A percentile compares a stretch with the other conserved stretches of the same genome.
Conservation (phyloP, 164 flowering plant genomes). For the Saururus chinensis region DNA sequence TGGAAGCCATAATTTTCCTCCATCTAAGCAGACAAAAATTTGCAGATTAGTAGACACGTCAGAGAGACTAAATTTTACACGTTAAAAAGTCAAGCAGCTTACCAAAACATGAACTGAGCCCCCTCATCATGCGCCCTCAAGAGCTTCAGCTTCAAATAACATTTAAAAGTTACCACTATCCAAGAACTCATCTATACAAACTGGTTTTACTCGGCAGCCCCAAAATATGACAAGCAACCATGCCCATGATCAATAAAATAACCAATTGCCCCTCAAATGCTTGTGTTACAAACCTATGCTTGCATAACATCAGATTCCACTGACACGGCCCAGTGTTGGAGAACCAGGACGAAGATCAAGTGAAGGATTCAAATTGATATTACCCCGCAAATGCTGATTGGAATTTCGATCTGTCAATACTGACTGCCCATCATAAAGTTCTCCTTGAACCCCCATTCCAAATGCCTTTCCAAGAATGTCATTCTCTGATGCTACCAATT, state of each 20-base stretch:
- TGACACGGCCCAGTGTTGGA: slow-evolving; percentile 28
- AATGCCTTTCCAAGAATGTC: slow-evolving; percentile 39
- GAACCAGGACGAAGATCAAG: slow-evolving; percentile 44
- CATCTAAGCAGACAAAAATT: slow-evolving; percentile 6
- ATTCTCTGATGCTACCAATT: slow-evolving; percentile 33
- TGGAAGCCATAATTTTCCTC: slow-evolving; percentile 11
- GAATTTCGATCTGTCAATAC: slow-evolving; percentile 70
- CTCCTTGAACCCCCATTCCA: slow-evolving; percentile 32
- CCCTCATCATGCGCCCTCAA: no score
- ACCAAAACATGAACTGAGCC: no score
- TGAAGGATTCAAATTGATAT: slow-evolving; percentile 34
- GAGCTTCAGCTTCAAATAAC: no score
- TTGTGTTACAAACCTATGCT: neutral
- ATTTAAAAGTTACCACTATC: no score
- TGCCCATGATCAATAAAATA: slow-evolving; percentile 4
- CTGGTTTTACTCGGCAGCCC: slow-evolving; percentile 14
- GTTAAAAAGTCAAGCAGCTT: no score
- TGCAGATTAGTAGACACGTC: slow-evolving; percentile 2
- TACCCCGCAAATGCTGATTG: slow-evolving; percentile 62
- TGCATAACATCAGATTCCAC: slow-evolving; percentile 22
- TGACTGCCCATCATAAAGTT: slow-evolving; percentile 49
- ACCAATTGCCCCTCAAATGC: slow-evolving; percentile 3
- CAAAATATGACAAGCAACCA: slow-evolving; percentile 5
- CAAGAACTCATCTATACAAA: slow-evolving; percentile 12
- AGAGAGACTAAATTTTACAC: neutral